Base-by-base conservation (phyloP, 2,329 filamentous ascomycete species). In the Exophiala viscosa region DNA sequence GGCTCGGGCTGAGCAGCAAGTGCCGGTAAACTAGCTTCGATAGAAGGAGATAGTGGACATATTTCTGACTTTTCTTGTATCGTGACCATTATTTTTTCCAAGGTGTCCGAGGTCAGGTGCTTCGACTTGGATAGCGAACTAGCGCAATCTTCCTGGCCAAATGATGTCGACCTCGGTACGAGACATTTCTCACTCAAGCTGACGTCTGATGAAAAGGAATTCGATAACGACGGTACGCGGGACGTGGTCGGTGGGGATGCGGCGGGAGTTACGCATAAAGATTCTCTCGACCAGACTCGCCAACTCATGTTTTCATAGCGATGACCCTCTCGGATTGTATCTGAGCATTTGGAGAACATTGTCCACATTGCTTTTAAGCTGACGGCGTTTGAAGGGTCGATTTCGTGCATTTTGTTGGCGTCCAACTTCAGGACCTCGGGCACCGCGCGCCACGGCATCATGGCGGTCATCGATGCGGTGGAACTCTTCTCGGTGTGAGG, bases 331-430 rank as follows among this genome's bases (percentile, higher is more conserved):
- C 96, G 89, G 69, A 97, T 86, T 47, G 91, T 93, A 66, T 93
- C 89, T 67, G 90, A 90, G 72, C 92, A 96, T 73, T 90, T 89
- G 46, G 90, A 92, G 69, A 97, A 96, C 55, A 97, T 90, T 70
- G 90, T 92, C 90, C 91, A 96, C 83, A 97, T 95, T 76, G 88
- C 91, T 74, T 93, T 95, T 46, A 97, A 83, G 68, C 91, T 95
- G 73, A 95, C 89, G 23, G 89, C 86, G 70, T 95, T 95, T 62
- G 86, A 82, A 1, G 92, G 96, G 73, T 97, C 91, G 66, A 97
- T 90, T 70, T 95, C 90, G 77, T 93, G 88, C 70, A 99, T 91
- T 63, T 92, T 87, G 68, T 86, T 88, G 60, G 89, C 85, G 76
- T 96, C 90, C 70, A 97, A 88, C 58, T 90, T 90, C 67, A 97